Conservation (phyloP, 345 rosid species). For the Alliaria petiolata region DNA sequence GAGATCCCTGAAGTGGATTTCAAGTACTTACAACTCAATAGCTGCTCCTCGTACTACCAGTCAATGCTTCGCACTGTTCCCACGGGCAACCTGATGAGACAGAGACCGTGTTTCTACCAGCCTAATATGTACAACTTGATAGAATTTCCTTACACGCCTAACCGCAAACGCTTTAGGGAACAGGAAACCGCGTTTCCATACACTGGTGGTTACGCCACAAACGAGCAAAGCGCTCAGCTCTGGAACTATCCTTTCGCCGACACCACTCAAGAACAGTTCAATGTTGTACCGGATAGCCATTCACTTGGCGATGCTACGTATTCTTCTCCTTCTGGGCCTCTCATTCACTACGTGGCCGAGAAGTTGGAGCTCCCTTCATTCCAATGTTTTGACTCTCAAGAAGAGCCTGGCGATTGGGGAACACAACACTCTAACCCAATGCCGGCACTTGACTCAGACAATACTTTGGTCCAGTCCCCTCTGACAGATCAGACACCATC, state of each 20-base stretch:
- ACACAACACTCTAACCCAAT: conserved; percentile 30
- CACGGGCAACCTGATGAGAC: background rate
- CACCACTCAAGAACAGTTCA: conserved; percentile 26
- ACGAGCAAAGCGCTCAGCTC: conserved; percentile 1
- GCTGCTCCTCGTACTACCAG: background rate
- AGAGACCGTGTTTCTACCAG: background rate
- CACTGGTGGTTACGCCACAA: background rate
- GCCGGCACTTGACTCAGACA: conserved; percentile 41
- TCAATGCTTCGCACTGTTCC: conserved; percentile 10
- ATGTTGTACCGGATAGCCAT: conserved; percentile 34
- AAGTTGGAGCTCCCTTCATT: conserved; percentile 75
- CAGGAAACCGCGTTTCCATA: background rate
- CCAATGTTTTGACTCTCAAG: conserved; percentile 51
- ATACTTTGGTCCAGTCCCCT: conserved; percentile 43
- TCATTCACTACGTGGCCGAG: conserved; percentile 29
- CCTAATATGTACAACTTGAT: conserved; percentile 6
- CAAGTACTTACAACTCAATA: conserved; percentile 35
- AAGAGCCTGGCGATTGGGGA: conserved; percentile 35
- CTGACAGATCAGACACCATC: conserved; percentile 30
- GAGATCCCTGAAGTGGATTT: conserved; percentile 52
- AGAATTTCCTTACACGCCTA: conserved; percentile 9
- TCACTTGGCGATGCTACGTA: conserved; percentile 35
- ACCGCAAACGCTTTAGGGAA: background rate
- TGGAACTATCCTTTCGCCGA: conserved; percentile 19
- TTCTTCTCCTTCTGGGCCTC: conserved; percentile 50